These are phyloP conservation scores for Hypoxylon cercidicola DNA, from an alignment of 495 filamentous ascomycete species.

Conservation along the genomic window DNA sequence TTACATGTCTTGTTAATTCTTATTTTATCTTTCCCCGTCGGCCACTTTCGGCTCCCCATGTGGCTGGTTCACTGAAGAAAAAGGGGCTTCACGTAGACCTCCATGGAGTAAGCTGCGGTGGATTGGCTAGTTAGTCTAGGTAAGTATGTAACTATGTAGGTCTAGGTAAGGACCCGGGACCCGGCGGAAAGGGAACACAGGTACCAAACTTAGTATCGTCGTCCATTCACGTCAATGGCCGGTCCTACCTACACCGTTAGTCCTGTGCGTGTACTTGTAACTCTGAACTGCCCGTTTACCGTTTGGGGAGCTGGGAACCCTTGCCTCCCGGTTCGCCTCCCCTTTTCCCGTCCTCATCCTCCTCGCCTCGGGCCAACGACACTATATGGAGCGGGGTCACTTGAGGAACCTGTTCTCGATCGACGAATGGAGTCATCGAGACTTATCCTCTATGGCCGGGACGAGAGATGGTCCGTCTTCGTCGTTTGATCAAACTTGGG, in stretches of 20 bases:
- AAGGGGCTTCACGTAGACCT: conserved; percentile 18
- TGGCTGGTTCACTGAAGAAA: conserved; percentile 29
- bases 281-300: conserved; percentile 8
- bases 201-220: conserved; percentile 30
- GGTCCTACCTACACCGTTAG: conserved; percentile 23
- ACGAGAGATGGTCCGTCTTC: conserved; percentile 43
- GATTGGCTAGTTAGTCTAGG: neutral
- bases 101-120: neutral
- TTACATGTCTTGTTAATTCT: conserved; percentile 13
- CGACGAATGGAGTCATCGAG: conserved; percentile 59
- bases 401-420: conserved; percentile 39
- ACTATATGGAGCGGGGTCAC: conserved; percentile 57
- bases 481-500: conserved; percentile 47
- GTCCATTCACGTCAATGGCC: conserved; percentile 24
- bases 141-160: neutral
- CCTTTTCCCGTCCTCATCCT: conserved; percentile 50
- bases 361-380: conserved; percentile 44
- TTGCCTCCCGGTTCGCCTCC: conserved; percentile 43
- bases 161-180: conserved; percentile 31
- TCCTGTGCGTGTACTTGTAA: conserved; percentile 14
- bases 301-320: conserved; percentile 23
- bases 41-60: conserved; percentile 22
- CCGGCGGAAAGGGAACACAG: conserved; percentile 21
- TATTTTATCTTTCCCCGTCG: conserved; percentile 38
- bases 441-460: conserved; percentile 58